Conservation (phyloP, 2,329 filamentous ascomycete species). For the Fusarium sp. region DNA sequence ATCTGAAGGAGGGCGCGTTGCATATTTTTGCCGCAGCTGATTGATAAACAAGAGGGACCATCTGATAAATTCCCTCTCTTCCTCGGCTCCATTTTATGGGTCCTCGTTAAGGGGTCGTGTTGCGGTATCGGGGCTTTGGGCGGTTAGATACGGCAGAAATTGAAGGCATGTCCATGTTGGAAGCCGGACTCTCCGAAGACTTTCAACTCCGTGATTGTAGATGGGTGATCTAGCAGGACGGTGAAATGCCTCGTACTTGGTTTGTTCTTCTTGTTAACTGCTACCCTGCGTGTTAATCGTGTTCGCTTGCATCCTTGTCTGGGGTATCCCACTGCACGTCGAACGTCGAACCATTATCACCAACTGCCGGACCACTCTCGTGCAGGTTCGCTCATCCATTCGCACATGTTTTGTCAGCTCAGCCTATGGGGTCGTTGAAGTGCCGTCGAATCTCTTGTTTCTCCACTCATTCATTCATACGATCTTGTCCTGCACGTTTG, state of each 20-base stretch:
- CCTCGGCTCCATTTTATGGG: conserved; percentile 27
- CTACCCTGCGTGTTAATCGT: background rate
- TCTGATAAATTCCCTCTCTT: conserved; percentile 26
- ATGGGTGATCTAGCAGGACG: background rate
- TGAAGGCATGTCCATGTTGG: background rate
- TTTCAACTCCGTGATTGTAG: background rate
- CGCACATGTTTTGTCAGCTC: background rate
- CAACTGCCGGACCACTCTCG: background rate
- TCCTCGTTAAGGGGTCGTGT: conserved; percentile 11
- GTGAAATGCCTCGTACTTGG: background rate
- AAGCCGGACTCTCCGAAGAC: background rate
- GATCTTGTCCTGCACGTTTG: background rate
- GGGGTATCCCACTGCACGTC: background rate
- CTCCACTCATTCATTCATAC: background rate
- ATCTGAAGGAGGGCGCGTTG: conserved; percentile 26
- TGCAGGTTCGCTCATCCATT: background rate
- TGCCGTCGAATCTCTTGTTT: background rate
- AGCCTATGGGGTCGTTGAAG: background rate
- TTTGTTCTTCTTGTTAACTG: background rate
- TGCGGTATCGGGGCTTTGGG: conserved; percentile 32
- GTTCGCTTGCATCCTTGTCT: background rate
- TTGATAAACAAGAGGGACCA: conserved; percentile 25
- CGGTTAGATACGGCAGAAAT: conserved; percentile 28
- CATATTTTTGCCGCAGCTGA: conserved; percentile 32
- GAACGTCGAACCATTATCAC: background rate